Percentiles rank a stretch among this genome's conserved stretches.
These are phyloP conservation scores for Cucurbita moschata DNA, from an alignment of 306 rosid species.

Conservation along the genomic window DNA sequence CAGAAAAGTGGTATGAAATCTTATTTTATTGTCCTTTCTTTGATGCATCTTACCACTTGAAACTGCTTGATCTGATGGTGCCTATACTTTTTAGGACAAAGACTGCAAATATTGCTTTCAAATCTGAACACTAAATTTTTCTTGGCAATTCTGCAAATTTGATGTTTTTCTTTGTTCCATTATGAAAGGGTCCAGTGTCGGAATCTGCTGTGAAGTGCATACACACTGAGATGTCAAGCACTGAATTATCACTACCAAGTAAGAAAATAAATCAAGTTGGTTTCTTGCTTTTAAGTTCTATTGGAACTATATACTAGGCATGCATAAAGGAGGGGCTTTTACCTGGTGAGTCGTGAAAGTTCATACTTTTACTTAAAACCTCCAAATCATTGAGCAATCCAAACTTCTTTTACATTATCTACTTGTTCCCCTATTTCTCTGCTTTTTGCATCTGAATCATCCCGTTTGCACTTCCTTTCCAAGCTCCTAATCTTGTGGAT, in stretches of 20 bases:
- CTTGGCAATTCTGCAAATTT: neutral
- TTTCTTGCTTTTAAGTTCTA: neutral
- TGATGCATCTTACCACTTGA: neutral
- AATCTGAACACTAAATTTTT: conserved; percentile 1
- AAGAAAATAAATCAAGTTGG: neutral
- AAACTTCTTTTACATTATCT: neutral
- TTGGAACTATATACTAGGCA: neutral
- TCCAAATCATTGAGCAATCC: conserved; percentile 2
- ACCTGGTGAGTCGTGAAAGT: conserved; percentile 1
- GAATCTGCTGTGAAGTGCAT: neutral
- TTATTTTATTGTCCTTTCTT: neutral
- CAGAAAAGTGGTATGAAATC: neutral
- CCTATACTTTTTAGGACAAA: neutral
- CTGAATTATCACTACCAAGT: neutral
- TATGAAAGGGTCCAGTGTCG: neutral
- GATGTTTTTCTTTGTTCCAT: conserved; percentile 1
- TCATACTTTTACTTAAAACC: neutral
- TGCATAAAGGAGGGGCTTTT: neutral
- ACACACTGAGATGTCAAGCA: neutral
- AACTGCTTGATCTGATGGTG: conserved; percentile 1
- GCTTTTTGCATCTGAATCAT: neutral
- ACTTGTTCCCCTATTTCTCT: neutral
- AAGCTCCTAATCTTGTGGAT: neutral
- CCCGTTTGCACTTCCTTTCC: neutral
- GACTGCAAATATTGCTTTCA: conserved; percentile 1